phyloP scores from a whole-genome alignment of 495 filamentous ascomycete species.

The Penicillium samsonianum region DNA sequence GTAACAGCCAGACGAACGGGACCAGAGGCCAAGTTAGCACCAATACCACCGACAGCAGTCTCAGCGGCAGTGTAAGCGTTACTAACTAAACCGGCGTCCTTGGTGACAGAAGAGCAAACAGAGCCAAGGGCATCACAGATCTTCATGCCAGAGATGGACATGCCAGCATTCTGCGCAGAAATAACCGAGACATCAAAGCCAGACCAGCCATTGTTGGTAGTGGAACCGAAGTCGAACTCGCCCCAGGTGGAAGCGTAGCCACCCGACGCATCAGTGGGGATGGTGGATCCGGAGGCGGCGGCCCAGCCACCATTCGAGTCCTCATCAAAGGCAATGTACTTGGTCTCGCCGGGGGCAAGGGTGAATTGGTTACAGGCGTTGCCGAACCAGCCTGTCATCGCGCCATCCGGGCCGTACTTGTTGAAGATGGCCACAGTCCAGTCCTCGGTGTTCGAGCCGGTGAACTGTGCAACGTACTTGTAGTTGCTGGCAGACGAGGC shows the following conservation, averaged over 20 bases:
- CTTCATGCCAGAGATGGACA: constrained; percentile 37
- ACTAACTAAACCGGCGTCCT: constrained; percentile 26
- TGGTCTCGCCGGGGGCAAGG: constrained; percentile 43
- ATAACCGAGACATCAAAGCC: constrained; percentile 49
- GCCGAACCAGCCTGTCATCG: constrained; percentile 44
- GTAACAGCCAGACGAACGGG: constrained; percentile 32
- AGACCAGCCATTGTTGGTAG: constrained; percentile 40
- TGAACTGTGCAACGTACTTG: constrained; percentile 50
- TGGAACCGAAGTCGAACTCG: constrained; percentile 44
- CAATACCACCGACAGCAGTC: constrained; percentile 41
- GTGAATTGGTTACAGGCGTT: constrained; percentile 43
- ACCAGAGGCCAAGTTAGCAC: constrained; percentile 38
- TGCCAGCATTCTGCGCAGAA: constrained; percentile 34
- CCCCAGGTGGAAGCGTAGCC: constrained; percentile 47
- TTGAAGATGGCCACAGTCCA: constrained; percentile 55
- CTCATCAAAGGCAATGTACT: constrained; percentile 49
- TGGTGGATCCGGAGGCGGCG: constrained; percentile 32
- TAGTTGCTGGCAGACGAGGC: constrained; percentile 35
- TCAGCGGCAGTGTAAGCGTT: constrained; percentile 42
- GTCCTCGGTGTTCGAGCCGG: constrained; percentile 36
- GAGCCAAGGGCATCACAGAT: constrained; percentile 32
- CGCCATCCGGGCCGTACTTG: constrained; percentile 47
- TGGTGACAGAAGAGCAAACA: constrained; percentile 37
- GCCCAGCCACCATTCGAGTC: constrained; percentile 47
- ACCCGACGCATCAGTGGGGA: constrained; percentile 36